Evolutionary conservation across 1,284 basidiomycete species (phyloP).

Genomic region (Cerrena zonata): DNA sequence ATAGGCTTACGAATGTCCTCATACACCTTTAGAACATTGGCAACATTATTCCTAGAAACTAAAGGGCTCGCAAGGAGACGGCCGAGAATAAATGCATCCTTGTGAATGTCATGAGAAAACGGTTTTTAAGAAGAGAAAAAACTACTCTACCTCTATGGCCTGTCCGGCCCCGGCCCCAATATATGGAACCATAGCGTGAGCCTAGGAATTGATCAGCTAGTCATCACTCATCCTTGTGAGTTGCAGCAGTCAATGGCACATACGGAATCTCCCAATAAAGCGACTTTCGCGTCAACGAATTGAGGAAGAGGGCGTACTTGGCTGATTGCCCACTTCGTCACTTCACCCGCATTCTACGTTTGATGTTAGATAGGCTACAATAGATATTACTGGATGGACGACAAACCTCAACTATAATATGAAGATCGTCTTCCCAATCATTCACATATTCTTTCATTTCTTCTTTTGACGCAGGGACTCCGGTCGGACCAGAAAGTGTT

Average conservation of each 20-base stretch:
- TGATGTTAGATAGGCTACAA: background rate
- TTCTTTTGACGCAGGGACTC: background rate
- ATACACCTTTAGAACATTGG: background rate
- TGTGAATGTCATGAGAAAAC: too few species aligned
- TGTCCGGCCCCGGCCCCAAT: constrained; percentile 51
- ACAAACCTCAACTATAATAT: background rate
- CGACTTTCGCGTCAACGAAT: constrained; percentile 33
- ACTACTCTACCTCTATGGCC: constrained; percentile 44
- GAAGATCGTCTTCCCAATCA: background rate
- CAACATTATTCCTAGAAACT: background rate
- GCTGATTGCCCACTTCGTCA: constrained; percentile 37
- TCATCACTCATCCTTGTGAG: background rate
- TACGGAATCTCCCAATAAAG: constrained; percentile 43
- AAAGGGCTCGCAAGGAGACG: background rate
- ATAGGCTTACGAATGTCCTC: background rate
- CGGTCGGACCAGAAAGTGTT: background rate
- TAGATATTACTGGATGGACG: background rate
- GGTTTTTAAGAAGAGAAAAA: background rate
- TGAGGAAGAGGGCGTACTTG: constrained; percentile 33
- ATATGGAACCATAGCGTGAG: constrained; percentile 47
- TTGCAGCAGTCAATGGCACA: constrained; percentile 4
- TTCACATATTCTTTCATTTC: background rate
- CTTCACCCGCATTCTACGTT: background rate
- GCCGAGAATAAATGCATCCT: constrained; percentile 1
- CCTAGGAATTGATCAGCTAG: constrained; percentile 26